Percentiles rank a stretch among this genome's conserved stretches.
Evolutionary conservation across 495 filamentous ascomycete genomes (phyloP).

Genomic region (Hypoxylon fuscum): DNA sequence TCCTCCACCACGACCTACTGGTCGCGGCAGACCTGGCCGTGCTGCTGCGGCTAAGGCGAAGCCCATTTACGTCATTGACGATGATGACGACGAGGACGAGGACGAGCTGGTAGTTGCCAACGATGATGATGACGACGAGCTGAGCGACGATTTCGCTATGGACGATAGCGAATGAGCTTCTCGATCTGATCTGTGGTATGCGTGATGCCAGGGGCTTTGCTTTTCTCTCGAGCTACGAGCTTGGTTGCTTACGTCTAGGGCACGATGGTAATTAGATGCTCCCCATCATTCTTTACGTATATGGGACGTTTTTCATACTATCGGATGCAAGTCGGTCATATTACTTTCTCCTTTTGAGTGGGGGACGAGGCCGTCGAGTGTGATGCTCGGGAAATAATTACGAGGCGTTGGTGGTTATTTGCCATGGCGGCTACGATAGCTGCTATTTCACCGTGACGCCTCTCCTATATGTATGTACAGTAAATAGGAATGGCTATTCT

Average conservation of each 20-base stretch:
- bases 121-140: conserved; percentile 32
- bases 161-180: conserved; percentile 44
- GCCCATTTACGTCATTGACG: conserved; percentile 51
- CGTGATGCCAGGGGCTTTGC: too few species aligned
- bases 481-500: neutral
- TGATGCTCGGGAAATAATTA: conserved; percentile 15
- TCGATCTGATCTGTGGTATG: too few species aligned
- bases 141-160: conserved; percentile 44
- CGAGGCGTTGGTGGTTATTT: conserved; percentile 28
- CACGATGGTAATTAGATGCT: too few species aligned
- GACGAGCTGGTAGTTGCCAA: conserved; percentile 27
- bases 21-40: conserved; percentile 54
- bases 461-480: conserved; percentile 3
- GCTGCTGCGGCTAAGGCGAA: conserved; percentile 55
- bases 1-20: conserved; percentile 52
- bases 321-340: too few species aligned
- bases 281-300: too few species aligned
- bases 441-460: neutral
- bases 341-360: too few species aligned
- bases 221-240: conserved; percentile 11
- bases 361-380: neutral
- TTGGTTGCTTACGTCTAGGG: too few species aligned
- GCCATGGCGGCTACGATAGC: neutral
- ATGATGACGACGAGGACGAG: conserved; percentile 56
- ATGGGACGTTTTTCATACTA: too few species aligned